Base-by-base conservation (phyloP, 257 asterid species). In the Solanum bulbocastanum region DNA sequence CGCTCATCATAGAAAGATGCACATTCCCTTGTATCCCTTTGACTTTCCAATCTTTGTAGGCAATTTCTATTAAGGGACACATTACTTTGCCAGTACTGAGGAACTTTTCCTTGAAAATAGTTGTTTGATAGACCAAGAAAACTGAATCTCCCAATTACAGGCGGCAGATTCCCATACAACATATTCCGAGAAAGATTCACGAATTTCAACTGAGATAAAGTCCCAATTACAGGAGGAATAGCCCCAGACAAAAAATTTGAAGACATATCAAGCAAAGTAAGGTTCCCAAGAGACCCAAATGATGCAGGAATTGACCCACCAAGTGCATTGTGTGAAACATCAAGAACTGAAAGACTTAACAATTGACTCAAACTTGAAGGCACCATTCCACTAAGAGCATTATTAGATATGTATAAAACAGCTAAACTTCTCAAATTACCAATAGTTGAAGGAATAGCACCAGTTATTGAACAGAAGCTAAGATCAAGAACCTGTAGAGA, bases 401-500 rank as follows among this genome's bases (percentile, higher is more conserved):
- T 96, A 88, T 84, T 87, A 60, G 99, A 93, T 83, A 97, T 91
- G 89, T 92, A 90, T 79, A 97, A 88, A 84, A 89, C 89, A 88
- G 84, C 93, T 83, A 96, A 93, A 90, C 92, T 93, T 87, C 89
- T 96, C 92, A 93, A 94, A 88, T 94, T 94, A 78, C 99, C 98
- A 42, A 97, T 89, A 75, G 92, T 93, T 39, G 85, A 37, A 12
- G 99, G 99, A 86, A 97, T 92, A 58, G 85, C 49, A 68, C 98
- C 98, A 83, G 10, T 74, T 88, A 96, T 90, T 23, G 93, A 92
- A 81, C 98, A 95, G 20, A 94, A 91, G 88, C 98, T 93, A 76
- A 97, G 96, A 93, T 97, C 99, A 91, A 97, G 98, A 90, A 96
- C 94, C 89, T 88, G 95, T 52, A 97, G 91, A 16, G 96, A 86